These are phyloP conservation scores for Yamadazyma taylorii DNA, from an alignment of 1,139 yeast genomes.

Conservation along the genomic window DNA sequence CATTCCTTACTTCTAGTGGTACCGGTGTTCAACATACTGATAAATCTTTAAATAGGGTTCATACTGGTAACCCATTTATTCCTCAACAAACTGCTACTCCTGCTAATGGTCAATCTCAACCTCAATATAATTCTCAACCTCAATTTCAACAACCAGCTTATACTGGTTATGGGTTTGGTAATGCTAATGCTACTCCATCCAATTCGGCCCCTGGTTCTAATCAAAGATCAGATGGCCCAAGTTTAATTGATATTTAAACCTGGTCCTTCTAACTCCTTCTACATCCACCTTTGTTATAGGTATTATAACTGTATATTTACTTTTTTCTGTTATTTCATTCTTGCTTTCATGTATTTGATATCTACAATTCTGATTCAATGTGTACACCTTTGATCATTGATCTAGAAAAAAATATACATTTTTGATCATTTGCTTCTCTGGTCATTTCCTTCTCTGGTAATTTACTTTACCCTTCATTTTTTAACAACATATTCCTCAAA, in stretches of 20 bases:
- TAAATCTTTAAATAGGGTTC: conserved; percentile 40
- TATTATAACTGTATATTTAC: background rate
- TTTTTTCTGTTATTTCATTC: no score
- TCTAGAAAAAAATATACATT: no score
- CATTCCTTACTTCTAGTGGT: conserved; percentile 83
- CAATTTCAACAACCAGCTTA: conserved; percentile 44
- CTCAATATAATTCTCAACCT: conserved; percentile 14
- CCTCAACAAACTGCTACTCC: conserved; percentile 62
- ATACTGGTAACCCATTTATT: conserved; percentile 75
- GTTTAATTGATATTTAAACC: conserved; percentile 45
- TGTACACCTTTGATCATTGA: background rate
- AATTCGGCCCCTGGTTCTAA: conserved; percentile 4
- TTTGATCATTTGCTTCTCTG: no score
- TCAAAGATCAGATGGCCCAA: conserved; percentile 43
- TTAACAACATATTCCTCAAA: conserved; percentile 22
- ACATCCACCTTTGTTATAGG: background rate
- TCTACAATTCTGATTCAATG: background rate
- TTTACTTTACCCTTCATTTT: no score
- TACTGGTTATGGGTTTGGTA: conserved; percentile 95
- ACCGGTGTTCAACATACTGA: conserved; percentile 63
- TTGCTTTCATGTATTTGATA: no score
- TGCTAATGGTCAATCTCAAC: conserved; percentile 12
- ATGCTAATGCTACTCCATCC: conserved; percentile 38
- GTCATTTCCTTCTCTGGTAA: no score
- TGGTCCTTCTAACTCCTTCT: no score